Percentiles rank a stretch among this genome's conserved stretches.
These are phyloP conservation scores for Eucalyptus polybractea DNA, from an alignment of 345 rosid species.

Conservation along the genomic window DNA sequence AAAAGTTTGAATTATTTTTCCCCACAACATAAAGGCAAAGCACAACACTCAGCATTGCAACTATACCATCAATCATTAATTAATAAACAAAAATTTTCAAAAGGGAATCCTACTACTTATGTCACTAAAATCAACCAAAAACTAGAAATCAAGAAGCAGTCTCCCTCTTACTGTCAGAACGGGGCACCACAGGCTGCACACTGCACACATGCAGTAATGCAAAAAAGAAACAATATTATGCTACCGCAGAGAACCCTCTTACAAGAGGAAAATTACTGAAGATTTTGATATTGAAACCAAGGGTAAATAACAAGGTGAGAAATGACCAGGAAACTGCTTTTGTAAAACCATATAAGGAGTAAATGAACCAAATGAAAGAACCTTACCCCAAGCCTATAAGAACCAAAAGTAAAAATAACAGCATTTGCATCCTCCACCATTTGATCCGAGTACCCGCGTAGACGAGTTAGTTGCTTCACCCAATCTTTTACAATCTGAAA, in stretches of 20 bases:
- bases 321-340: not conserved
- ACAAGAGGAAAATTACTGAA: not conserved
- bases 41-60: not conserved
- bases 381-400: constrained; percentile 86
- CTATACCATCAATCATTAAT: not conserved
- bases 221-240: not conserved
- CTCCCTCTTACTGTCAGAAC: not conserved
- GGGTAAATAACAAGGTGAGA: not conserved
- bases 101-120: not conserved
- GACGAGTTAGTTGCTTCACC: constrained; percentile 66
- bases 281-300: not conserved
- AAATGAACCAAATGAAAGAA: not conserved
- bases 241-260: not conserved
- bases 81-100: not conserved
- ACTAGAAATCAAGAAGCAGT: not conserved
- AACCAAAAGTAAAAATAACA: constrained; percentile 83
- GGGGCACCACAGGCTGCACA: not conserved
- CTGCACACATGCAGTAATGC: not conserved
- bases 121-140: not conserved
- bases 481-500: constrained; percentile 65
- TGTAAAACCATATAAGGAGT: not conserved
- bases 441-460: constrained; percentile 72
- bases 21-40: not conserved
- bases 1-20: not conserved
- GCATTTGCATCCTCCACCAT: constrained; percentile 96